Evolutionary conservation across 169 alveolate species (phyloP).

Genomic region (Plasmodium vivax): DNA sequence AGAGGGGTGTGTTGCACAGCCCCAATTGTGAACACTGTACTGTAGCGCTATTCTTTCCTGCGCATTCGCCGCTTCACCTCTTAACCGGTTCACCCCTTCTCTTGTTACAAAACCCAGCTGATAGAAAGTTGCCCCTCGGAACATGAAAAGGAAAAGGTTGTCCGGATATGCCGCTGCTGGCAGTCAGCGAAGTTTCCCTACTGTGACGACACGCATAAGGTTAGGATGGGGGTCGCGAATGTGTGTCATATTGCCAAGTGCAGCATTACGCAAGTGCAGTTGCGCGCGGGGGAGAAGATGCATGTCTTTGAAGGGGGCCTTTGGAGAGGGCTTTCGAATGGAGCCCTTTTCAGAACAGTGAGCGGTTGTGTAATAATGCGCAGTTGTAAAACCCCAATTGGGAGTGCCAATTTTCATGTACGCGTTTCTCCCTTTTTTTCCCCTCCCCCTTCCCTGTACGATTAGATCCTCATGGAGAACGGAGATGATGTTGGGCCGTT

Average conservation of each 20-base stretch:
- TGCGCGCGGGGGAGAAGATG: neutral
- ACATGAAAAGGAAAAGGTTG: conserved; percentile 77
- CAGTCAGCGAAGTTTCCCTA: conserved; percentile 88
- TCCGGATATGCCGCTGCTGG: conserved; percentile 91
- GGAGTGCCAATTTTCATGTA: neutral
- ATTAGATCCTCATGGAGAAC: conserved; percentile 79
- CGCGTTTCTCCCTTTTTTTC: neutral
- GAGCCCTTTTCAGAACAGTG: neutral
- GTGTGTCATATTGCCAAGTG: neutral
- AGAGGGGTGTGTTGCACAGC: neutral
- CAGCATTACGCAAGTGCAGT: neutral
- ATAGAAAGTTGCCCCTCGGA: conserved; percentile 79
- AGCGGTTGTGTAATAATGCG: neutral
- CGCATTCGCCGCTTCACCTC: neutral
- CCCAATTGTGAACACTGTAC: neutral
- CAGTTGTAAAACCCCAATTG: neutral
- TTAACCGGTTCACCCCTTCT: neutral
- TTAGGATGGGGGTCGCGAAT: conserved; percentile 5
- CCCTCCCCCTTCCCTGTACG: neutral
- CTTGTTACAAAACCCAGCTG: conserved; percentile 41
- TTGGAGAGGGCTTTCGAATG: neutral
- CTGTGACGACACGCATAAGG: conserved; percentile 91
- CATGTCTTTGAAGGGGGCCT: neutral
- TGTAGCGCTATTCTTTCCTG: neutral
- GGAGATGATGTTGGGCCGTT: conserved; percentile 87